A percentile compares a stretch with the other conserved stretches of the same genome.
Evolutionary conservation across 208 protist genomes (phyloP).

Genomic region (Leishmania tropica): DNA sequence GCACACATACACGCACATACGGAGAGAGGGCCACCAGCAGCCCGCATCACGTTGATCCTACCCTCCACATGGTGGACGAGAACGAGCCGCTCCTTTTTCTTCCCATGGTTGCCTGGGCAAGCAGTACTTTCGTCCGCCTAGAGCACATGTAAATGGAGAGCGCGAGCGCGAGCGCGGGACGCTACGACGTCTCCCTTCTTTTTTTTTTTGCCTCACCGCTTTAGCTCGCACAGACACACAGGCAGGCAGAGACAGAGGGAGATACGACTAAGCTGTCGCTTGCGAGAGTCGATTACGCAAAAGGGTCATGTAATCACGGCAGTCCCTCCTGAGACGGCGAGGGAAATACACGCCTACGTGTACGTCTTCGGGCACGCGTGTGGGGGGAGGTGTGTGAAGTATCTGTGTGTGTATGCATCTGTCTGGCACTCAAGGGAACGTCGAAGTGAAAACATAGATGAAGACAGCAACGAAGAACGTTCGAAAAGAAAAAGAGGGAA

Average conservation of each 20-base stretch:
- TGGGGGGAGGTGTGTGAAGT: neutral
- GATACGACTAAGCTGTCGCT: neutral
- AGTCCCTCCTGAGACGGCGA: neutral
- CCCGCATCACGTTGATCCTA: neutral
- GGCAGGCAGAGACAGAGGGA: no score
- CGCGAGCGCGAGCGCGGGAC: neutral
- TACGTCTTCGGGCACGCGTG: neutral
- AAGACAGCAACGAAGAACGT: neutral
- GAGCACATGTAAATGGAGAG: neutral
- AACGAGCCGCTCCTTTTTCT: neutral
- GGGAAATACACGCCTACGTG: neutral
- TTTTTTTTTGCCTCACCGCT: neutral
- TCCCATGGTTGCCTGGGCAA: neutral
- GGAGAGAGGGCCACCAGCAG: neutral
- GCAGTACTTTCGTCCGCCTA: neutral
- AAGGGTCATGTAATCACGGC: neutral
- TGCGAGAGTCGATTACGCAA: neutral
- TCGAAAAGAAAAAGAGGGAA: neutral
- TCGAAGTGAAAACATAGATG: conserved; percentile 5
- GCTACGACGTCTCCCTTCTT: neutral
- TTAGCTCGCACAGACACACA: neutral
- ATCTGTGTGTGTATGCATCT: neutral
- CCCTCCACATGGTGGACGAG: neutral
- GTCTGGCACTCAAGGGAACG: neutral
- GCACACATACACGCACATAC: neutral